Evolutionary conservation across 2,329 filamentous ascomycete species (phyloP), one percentile per base, ranked within the genome.

Genomic region (Botryotinia calthae): DNA sequence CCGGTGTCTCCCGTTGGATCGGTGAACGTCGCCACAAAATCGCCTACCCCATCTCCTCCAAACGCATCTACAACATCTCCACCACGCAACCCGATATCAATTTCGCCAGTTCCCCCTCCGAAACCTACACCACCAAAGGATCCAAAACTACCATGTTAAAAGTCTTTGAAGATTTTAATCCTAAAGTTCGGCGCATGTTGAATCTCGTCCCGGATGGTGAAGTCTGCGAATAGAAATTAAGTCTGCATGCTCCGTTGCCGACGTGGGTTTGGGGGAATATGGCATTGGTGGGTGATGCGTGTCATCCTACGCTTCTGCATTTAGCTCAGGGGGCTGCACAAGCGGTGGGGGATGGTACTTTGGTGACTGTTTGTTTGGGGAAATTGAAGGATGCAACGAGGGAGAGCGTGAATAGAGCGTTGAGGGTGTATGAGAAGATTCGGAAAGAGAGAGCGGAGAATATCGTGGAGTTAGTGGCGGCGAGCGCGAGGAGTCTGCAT

Each of bases 11-110:
- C 59, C 87, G 92, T 66, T 95, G 92, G 92, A 91, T 95, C 68
- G 92, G 92, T 44, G 89, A 90, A 79, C 87, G 87, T 77, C 86
- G 91, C 1, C 92, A 95, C 81, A 91, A 94, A 81, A 92, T 95
- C 77, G 91, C 91, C 0, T 95, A 95, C 80, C 89, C 92, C 0
- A 89, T 95, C 62, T 86, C 88, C 75, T 87, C 85, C 79, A 89
- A 93, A 78, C 85, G 84, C 58, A 86, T 90, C 77, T 91, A 90
- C 83, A 91, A 91, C 81, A 82, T 91, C 54, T 89, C 88, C 22
- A 85, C 88, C 22, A 84, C 87, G 40, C 89, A 91, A 79, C 88
- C 88, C 4, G 89, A 91, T 77, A 82, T 82, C 75, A 86, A 89
- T 79, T 89, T 89, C 72, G 87, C 88, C 22, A 84, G 84, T 22